Base-by-base conservation (phyloP, 2,329 filamentous ascomycete species). In the Fusarium fracticaudum region DNA sequence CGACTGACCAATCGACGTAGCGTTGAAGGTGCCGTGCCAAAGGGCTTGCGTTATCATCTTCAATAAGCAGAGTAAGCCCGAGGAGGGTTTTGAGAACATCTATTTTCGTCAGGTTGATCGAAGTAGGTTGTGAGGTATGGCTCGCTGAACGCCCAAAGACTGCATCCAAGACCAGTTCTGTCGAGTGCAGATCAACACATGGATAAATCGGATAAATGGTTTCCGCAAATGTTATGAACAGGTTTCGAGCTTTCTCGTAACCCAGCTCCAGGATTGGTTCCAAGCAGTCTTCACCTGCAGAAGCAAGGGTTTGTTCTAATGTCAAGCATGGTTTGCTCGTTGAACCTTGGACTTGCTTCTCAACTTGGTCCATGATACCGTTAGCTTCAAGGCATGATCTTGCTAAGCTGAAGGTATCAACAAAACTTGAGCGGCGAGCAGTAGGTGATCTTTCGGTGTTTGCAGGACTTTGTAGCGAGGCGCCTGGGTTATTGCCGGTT, bases 201-300 rank as follows among this genome's bases (percentile, higher is more conserved):
- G 26, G 37, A 12, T 55, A 55, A 14, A 55, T 31, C 11, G 51
- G 37, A 18, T 41, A 31, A 22, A 55, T 41, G 0, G 15, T 55
- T 13, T 31, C 26, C 1, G 37, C 51, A n/a, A 55, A 55, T 24
- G 24, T 24, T 24, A 13, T n/a, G 26, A 55, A 41, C 0, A 55
- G 4, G 0, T 22, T 1, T 14, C 37, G 6, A 5, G 37, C 7
- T 14, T 11, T 55, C 0, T 55, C 51, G 3, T 41, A 55, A 1
- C 33, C 37, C 0, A 55, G 5, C 2, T 41, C 51, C 7, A 55
- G 5, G 2, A 55, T 3, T 0, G 51, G 17, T 8, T 55, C 26
- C 26, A 31, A 9, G 6, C 51, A 55, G 26, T 55, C 35, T 8
- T 55, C 24, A 5, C 3, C 12, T 2, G 14, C 18, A 2, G 20